Base-by-base conservation (phyloP, 2,329 filamentous ascomycete species). In the Pezicula radicicola region DNA sequence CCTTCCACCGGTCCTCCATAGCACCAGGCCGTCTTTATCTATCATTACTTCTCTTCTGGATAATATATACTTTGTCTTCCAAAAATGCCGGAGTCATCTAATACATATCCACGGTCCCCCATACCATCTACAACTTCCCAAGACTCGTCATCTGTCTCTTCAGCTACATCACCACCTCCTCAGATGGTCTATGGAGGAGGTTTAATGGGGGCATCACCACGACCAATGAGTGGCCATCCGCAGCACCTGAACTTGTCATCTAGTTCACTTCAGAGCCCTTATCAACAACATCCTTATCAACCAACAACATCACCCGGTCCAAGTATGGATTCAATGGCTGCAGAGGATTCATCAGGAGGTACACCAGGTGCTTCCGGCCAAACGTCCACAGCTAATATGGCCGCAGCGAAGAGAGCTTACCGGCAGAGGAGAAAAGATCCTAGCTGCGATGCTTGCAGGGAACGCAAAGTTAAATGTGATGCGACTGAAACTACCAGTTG, bases 401-500 rank as follows among this genome's bases (percentile, higher is more conserved):
- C 89, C 60, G 82, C 88, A 30, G 91, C 96, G 69, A 97, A 97
- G 70, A 80, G 94, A 66, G 93, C 94, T 3, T 99, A 97, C 73
- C 85, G 94, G 21, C 94, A 99, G 69, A 80, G 94, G 60, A 83
- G 94, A 61, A 99, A 99, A 68, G 94, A 99, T 64, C 94, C 94
- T 1, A 97, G 85, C 60, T 99, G 94, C 70, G 94, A 99, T 75
- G 94, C 94, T 47, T 99, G 94, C 68, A 83, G 94, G 54, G 94
- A 99, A 64, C 75, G 85, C 58, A 88, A 88, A 71, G 85, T 88
- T 66, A 88, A 88, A 79, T 99, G 94, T 70, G 94, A 99, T 75
- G 94, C 94, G 30, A 97, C 94, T 15, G 94, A 97, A 68, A 96
- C 90, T 16, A 87, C 89, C 10, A 96, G 93, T 71, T 99, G 94